Evolutionary conservation across 2,329 filamentous ascomycete genomes (phyloP).

Genomic region (Penicillium concentricum): DNA sequence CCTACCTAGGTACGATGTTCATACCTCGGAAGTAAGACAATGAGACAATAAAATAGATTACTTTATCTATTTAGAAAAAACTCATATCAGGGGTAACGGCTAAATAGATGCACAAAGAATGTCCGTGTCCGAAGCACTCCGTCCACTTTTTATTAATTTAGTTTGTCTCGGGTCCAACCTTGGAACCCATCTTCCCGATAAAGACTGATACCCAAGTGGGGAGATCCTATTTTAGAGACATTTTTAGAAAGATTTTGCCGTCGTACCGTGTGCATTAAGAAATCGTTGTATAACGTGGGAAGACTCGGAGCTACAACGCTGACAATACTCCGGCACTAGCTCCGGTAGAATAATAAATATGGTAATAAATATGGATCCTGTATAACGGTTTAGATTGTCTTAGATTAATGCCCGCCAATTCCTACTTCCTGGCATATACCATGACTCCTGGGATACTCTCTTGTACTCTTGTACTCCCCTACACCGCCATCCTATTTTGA

Average conservation of each 20-base stretch:
- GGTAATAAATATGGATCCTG: not conserved
- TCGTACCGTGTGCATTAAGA: not conserved
- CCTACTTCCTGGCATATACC: too few species aligned
- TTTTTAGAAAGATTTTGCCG: not conserved
- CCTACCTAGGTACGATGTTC: too few species aligned
- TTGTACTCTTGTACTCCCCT: too few species aligned
- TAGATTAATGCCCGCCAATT: not conserved
- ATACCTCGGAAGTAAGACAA: not conserved
- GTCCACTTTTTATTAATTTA: conserved; percentile 17
- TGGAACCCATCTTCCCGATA: not conserved
- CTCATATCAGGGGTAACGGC: conserved; percentile 9
- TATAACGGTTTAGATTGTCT: not conserved
- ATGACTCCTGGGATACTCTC: too few species aligned
- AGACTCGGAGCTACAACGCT: not conserved
- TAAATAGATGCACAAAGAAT: not conserved
- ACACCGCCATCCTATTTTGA: not conserved
- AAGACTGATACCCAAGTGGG: conserved; percentile 4
- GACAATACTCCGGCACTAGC: not conserved
- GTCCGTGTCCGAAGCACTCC: not conserved
- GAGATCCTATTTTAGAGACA: conserved; percentile 15
- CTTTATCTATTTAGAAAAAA: not conserved
- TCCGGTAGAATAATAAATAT: too few species aligned
- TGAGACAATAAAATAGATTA: not conserved
- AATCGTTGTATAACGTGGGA: conserved; percentile 4
- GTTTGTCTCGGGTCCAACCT: conserved; percentile 18